Evolutionary conservation across 768 basidiomycete genomes (phyloP).

Genomic region (Kwoniella pini): DNA sequence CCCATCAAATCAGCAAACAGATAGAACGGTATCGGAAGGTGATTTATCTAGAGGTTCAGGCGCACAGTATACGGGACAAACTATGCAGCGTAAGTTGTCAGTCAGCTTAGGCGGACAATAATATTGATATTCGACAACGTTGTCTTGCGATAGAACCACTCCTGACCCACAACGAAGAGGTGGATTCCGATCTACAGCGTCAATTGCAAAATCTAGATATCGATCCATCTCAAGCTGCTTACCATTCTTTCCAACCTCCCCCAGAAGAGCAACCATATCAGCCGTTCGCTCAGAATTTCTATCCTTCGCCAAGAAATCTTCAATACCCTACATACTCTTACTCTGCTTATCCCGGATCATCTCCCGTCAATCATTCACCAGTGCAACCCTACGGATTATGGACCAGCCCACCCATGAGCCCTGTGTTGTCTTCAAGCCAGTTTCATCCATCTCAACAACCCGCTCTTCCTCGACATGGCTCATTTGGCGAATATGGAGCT

Average conservation of each 20-base stretch:
- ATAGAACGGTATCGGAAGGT: not conserved
- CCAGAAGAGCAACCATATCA: conserved; percentile 10
- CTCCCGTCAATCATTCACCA: conserved; percentile 3
- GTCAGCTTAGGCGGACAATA: not conserved
- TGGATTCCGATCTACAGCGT: not conserved
- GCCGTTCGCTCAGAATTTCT: not conserved
- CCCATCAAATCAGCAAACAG: not conserved
- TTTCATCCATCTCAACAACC: not conserved
- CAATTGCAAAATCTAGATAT: conserved; percentile 9
- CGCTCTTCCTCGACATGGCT: conserved; percentile 14
- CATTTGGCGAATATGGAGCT: conserved; percentile 1
- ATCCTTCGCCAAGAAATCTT: not conserved
- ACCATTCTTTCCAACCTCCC: conserved; percentile 5
- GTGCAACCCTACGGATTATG: conserved; percentile 12
- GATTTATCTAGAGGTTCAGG: not conserved
- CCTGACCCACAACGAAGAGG: not conserved
- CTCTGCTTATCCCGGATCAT: conserved; percentile 3
- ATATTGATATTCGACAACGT: not conserved
- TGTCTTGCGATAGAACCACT: not conserved
- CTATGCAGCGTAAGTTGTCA: not conserved
- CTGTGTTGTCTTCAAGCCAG: conserved; percentile 1
- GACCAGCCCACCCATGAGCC: conserved; percentile 30
- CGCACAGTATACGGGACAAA: not conserved
- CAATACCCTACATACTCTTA: conserved; percentile 15
- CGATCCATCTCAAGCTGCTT: conserved; percentile 4